phyloP scores from a whole-genome alignment of 331 rosid species.

The Quercus tomentella region DNA sequence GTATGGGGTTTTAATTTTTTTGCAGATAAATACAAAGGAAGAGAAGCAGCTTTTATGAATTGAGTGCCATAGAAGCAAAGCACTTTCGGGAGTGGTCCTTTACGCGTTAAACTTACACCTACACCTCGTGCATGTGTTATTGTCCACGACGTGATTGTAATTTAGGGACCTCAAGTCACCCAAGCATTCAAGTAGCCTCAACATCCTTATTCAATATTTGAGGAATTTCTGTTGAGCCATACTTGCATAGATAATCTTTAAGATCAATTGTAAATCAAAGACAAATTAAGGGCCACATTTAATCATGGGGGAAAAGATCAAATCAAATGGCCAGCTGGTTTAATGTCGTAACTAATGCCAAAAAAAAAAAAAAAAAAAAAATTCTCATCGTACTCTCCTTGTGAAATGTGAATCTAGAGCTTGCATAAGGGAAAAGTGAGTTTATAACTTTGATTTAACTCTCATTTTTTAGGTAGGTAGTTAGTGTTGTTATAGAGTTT shows the following conservation, averaged over 20 bases:
- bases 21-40: not conserved
- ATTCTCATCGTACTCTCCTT: not conserved
- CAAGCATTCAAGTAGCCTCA: not conserved
- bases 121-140: not conserved
- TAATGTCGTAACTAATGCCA: not conserved
- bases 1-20: not conserved
- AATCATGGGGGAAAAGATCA: not conserved
- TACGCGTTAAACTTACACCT: not conserved
- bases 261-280: not conserved
- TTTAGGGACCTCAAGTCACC: not conserved
- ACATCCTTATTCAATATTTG: not conserved
- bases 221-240: not conserved
- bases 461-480: not conserved
- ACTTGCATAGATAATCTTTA: not conserved
- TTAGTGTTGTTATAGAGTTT: no score
- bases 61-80: slow-evolving; percentile 24
- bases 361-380: not conserved
- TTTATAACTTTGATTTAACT: not conserved
- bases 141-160: not conserved
- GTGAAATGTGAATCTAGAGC: not conserved
- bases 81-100: slow-evolving; percentile 28
- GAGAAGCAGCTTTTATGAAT: not conserved
- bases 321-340: not conserved
- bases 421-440: not conserved
- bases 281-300: not conserved